A percentile compares a stretch with the other conserved stretches of the same genome.
Evolutionary conservation across 495 filamentous ascomycete species (phyloP).

Genomic region (Tuber magnatum): DNA sequence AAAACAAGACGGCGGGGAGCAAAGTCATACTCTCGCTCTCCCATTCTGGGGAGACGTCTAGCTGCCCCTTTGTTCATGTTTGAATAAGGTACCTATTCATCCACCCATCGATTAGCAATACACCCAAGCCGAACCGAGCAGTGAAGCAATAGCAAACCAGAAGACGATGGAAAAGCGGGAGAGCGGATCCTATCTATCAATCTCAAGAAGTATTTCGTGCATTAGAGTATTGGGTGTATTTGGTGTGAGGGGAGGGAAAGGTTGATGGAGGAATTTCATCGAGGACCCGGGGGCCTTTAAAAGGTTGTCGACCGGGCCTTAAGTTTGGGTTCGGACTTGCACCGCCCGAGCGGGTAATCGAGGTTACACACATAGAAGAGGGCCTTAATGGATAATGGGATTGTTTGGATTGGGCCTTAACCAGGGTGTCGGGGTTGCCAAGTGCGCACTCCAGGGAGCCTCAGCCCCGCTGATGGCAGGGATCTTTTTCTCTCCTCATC

Average conservation of each 20-base stretch:
- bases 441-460: not conserved
- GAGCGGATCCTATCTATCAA: not conserved
- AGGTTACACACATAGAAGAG: not conserved
- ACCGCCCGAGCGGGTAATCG: not conserved
- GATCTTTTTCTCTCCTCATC: not conserved
- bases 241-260: not conserved
- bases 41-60: no score
- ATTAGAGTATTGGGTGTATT: not conserved
- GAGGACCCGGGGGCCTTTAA: not conserved
- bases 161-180: fast-evolving
- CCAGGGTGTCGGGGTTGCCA: not conserved
- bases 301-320: not conserved
- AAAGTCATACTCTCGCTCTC: no score
- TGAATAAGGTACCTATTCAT: not conserved
- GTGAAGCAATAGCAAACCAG: not conserved
- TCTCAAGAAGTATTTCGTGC: not conserved
- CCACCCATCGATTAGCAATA: not conserved
- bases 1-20: no score
- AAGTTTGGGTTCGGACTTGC: not conserved
- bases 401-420: not conserved
- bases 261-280: not conserved
- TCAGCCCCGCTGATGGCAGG: not conserved
- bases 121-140: not conserved
- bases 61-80: not conserved
- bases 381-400: not conserved